Evolutionary conservation across 2,329 filamentous ascomycete species (phyloP), one percentile per base, ranked within the genome.

Genomic region (Annulohypoxylon truncatum): DNA sequence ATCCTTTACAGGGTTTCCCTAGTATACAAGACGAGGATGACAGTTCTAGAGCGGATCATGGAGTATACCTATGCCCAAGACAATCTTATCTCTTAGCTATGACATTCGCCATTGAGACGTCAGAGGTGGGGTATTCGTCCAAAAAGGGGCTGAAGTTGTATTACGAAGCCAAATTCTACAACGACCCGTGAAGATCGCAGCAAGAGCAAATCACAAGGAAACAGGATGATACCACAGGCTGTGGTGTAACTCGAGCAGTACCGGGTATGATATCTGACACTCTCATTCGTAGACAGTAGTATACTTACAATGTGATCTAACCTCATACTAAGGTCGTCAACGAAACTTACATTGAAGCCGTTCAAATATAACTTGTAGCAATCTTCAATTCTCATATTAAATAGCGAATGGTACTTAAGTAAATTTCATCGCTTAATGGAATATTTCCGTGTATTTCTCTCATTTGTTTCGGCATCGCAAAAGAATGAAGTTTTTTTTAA

Each of bases 61-160:
- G 8, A 26, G 12, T 18, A 6, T 18, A 18, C 10, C 20, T 22
- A 35, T 53, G 9, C 22, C 18, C 33, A 13, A 13, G 15, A 35
- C 18, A 18, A 15, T 24, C 44, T 64, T 64, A 64, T 60, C 61
- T 60, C 20, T 46, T 28, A 13, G 48, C 31, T 9, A 22, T 12
- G 29, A 40, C 13, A 42, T 12, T 24, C 6, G 9, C 29, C 3
- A 6, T n/a, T 9, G 15, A 13, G 18, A 8, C 51, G 20, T n/a
- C 38, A 31, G 31, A n/a, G n/a, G 53, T 54, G 63, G 57, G 63
- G 53, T 57, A 61, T 29, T n/a, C 10, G n/a, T 3, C 20, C 3
- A 15, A 50, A 42, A 55, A 15, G 48, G 48, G 40, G 42, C 15
- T 12, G 38, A 61, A 35, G 56, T 56, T 47, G 51, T 26, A 65